A percentile compares a stretch with the other conserved stretches of the same genome.
These are phyloP conservation scores for Wickerhamomyces bisporus DNA, from an alignment of 805 yeast genomes.

Conservation along the genomic window DNA sequence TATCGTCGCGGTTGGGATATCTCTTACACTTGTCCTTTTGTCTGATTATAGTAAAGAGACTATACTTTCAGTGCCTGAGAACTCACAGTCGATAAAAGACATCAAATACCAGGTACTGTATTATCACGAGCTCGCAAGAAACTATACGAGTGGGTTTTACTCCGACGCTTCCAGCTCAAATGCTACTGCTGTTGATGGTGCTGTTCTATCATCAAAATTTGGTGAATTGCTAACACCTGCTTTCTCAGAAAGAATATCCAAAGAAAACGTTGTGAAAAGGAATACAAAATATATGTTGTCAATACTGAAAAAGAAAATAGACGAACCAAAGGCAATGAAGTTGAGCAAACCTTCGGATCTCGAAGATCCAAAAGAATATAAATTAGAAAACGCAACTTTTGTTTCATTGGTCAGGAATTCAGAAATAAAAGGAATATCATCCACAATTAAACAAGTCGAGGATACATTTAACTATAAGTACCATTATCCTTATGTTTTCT, in stretches of 20 bases:
- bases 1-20: not conserved
- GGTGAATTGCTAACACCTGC: slow-evolving; percentile 20
- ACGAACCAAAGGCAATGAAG: slow-evolving; percentile 24
- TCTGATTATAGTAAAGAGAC: not conserved
- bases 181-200: not conserved
- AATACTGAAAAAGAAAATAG: slow-evolving; percentile 13
- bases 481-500: slow-evolving; percentile 74
- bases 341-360: slow-evolving; percentile 11
- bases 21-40: slow-evolving; percentile 1
- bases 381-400: slow-evolving; percentile 68
- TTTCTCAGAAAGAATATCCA: slow-evolving; percentile 6
- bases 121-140: slow-evolving; percentile 18
- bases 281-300: slow-evolving; percentile 7
- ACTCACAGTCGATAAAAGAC: slow-evolving; percentile 4
- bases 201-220: slow-evolving; percentile 1
- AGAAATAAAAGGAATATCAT: slow-evolving; percentile 45
- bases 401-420: slow-evolving; percentile 66
- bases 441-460: slow-evolving; percentile 59
- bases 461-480: slow-evolving; percentile 60
- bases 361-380: slow-evolving; percentile 8
- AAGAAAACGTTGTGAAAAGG: slow-evolving; percentile 11
- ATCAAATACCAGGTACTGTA: slow-evolving; percentile 9
- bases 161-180: slow-evolving; percentile 5
- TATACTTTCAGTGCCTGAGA: slow-evolving; percentile 6
- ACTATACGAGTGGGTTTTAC: slow-evolving; percentile 17